Base-by-base conservation (phyloP, 176 grass and related monocot genomes). In the Eragrostis nindensis region DNA sequence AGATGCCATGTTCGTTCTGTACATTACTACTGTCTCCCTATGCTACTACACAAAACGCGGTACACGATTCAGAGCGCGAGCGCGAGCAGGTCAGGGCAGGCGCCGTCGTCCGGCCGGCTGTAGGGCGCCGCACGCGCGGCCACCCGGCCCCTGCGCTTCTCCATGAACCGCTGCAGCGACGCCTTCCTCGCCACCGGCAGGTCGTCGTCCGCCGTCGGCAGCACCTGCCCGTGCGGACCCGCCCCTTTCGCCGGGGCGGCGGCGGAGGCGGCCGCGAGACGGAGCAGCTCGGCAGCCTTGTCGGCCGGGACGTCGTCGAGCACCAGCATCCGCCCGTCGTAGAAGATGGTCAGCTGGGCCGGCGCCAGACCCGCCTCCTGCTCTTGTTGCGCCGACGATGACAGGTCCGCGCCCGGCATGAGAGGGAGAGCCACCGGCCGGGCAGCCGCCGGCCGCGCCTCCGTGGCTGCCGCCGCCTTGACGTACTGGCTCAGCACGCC, bases 291-390 rank as follows among this genome's bases (percentile, higher is more conserved):
- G 30, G 86, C 40, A 1, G 84, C 91, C 82, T 66, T 87, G 42
- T 87, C 87, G 1, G 77, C 71, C 2, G 91, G 87, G 38, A 87
- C 89, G 73, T 82, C 86, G 46, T 93, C 84, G 14, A 93, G 82
- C 54, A 93, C 91, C 44, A 90, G 10, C 63, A 93, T 81, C 36
- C 43, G 85, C 2, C 86, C 88, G n/a, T 72, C 85, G 44, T 93
- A 97, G 56, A 89, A 89, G 81, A 97, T 97, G 11, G 94, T 83
- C 55, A 91, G 41, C 68, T 78, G 90, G 12, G 70, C 71, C 38
- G 8, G 53, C 10, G 60, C 4, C n/a, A 19, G 57, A 3, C 15
- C 11, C 55, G 1, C 40, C 11, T 26, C 10, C 10, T 38, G 55
- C 67, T 79, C 46, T 10, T 57, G 66, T 30, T 18, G 16, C 24